phyloP scores from a whole-genome alignment of 1,139 yeast species.

The Casaregolazyma lundiana region DNA sequence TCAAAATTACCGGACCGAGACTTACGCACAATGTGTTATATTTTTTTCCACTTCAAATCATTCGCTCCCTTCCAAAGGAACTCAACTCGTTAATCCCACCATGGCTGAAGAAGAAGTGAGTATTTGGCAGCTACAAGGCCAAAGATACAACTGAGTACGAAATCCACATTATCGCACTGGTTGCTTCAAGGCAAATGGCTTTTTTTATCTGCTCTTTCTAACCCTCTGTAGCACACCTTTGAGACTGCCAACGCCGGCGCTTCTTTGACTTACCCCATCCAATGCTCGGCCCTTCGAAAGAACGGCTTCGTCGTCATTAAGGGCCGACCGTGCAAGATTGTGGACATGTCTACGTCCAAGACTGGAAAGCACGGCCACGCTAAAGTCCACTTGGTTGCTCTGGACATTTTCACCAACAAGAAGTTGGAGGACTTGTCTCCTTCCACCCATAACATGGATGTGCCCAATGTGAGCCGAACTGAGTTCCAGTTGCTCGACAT shows the following conservation, averaged over 20 bases:
- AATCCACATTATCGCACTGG: too few relatives aligned
- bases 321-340: slow-evolving; percentile 99
- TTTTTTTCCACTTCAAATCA: slow-evolving; percentile 7
- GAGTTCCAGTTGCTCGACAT: slow-evolving; percentile 97
- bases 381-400: slow-evolving; percentile 98
- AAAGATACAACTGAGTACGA: too few relatives aligned
- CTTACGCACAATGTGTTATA: slow-evolving; percentile 7
- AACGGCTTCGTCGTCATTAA: slow-evolving; percentile 98
- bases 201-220: too few relatives aligned
- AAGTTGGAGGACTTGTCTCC: slow-evolving; percentile 99
- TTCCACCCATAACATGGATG: slow-evolving; percentile 99
- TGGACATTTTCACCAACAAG: slow-evolving; percentile 98
- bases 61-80: slow-evolving; percentile 4
- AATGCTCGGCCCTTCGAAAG: slow-evolving; percentile 99
- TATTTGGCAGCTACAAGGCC: not conserved
- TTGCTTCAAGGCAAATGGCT: too few relatives aligned
- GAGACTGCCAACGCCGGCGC: slow-evolving; percentile 99
- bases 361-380: slow-evolving; percentile 99
- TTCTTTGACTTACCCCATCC: slow-evolving; percentile 97
- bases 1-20: slow-evolving; percentile 4
- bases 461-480: slow-evolving; percentile 92
- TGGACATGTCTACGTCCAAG: slow-evolving; percentile 99
- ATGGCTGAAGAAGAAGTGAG: slow-evolving; percentile 13
- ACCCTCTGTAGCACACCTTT: slow-evolving; percentile 65
- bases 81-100: slow-evolving; percentile 1